Evolutionary conservation across 371 early-diverging fungal genomes (phyloP).

Genomic region (Coemansia sp.): DNA sequence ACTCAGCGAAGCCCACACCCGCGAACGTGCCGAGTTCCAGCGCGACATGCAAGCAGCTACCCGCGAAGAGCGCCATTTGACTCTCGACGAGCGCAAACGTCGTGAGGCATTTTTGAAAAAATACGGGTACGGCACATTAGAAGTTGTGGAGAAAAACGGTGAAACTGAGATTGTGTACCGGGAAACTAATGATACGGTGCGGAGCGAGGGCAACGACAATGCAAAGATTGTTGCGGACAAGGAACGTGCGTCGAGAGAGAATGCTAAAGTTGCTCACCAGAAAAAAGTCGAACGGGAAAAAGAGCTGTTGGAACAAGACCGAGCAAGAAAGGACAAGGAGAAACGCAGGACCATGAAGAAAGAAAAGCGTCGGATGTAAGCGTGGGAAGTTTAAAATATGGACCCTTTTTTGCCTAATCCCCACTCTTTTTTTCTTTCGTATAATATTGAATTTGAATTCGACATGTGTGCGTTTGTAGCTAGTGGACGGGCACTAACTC

Average conservation of each 20-base stretch:
- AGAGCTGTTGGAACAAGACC: slow-evolving; percentile 25
- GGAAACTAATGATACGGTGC: background rate
- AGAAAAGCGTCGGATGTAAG: slow-evolving; percentile 39
- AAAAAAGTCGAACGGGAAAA: slow-evolving; percentile 42
- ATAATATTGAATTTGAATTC: background rate
- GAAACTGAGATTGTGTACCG: slow-evolving; percentile 36
- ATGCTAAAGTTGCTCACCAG: slow-evolving; percentile 28
- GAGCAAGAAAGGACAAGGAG: slow-evolving; percentile 29
- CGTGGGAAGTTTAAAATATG: no score
- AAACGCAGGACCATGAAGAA: slow-evolving; percentile 40
- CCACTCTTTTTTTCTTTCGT: background rate
- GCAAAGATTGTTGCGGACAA: slow-evolving; percentile 29
- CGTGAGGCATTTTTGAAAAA: background rate
- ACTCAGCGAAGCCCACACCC: slow-evolving; percentile 13
- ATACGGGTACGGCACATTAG: background rate
- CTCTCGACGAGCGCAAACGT: slow-evolving; percentile 1
- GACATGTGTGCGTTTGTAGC: no score
- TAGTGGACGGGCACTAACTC: no score
- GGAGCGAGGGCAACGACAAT: slow-evolving; percentile 23
- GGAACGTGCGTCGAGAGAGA: slow-evolving; percentile 20
- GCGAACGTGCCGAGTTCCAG: slow-evolving; percentile 22
- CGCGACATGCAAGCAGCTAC: slow-evolving; percentile 5
- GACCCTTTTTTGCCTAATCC: background rate
- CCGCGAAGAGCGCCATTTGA: background rate
- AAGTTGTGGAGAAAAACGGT: slow-evolving; percentile 34